phyloP scores from a whole-genome alignment of 768 basidiomycete species.

The Leccinum longicurvipes region DNA sequence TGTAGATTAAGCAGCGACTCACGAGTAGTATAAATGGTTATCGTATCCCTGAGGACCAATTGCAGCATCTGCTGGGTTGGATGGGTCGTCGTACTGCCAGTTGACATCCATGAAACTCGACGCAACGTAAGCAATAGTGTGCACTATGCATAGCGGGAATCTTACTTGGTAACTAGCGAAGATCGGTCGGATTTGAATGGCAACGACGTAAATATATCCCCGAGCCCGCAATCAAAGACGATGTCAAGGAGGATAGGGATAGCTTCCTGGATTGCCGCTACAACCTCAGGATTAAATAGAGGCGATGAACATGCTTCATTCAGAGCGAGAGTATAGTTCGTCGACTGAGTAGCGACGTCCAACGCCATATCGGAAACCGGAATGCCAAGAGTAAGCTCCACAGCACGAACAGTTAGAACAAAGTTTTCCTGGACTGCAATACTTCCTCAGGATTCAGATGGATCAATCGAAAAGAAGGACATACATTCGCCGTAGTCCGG shows the following conservation, averaged over 20 bases:
- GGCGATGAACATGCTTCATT: constrained; percentile 11
- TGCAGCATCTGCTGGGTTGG: constrained; percentile 68
- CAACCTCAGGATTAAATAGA: constrained; percentile 30
- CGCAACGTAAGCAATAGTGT: constrained; percentile 1
- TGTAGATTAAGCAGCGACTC: constrained; percentile 21
- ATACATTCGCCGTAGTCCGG: constrained; percentile 69
- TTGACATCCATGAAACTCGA: constrained; percentile 76
- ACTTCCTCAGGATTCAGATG: neutral
- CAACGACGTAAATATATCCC: constrained; percentile 20
- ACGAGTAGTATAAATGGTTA: constrained; percentile 78
- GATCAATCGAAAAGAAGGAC: constrained; percentile 16
- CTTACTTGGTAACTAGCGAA: constrained; percentile 40
- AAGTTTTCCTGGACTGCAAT: constrained; percentile 64
- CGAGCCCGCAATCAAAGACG: constrained; percentile 17
- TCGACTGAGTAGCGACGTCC: constrained; percentile 18
- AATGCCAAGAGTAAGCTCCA: constrained; percentile 62
- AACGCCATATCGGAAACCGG: constrained; percentile 21
- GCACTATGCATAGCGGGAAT: neutral
- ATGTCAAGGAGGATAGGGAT: constrained; percentile 37
- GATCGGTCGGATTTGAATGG: constrained; percentile 17
- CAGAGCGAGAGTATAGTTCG: constrained; percentile 38
- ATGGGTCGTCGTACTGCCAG: constrained; percentile 68
- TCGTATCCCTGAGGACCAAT: constrained; percentile 74
- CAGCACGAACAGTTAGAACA: constrained; percentile 61
- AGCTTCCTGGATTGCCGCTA: constrained; percentile 33